Percentiles rank a stretch among this genome's conserved stretches.
These are phyloP conservation scores for Waltergamsia citrina DNA, from an alignment of 2,329 filamentous ascomycete species.

Conservation along the genomic window DNA sequence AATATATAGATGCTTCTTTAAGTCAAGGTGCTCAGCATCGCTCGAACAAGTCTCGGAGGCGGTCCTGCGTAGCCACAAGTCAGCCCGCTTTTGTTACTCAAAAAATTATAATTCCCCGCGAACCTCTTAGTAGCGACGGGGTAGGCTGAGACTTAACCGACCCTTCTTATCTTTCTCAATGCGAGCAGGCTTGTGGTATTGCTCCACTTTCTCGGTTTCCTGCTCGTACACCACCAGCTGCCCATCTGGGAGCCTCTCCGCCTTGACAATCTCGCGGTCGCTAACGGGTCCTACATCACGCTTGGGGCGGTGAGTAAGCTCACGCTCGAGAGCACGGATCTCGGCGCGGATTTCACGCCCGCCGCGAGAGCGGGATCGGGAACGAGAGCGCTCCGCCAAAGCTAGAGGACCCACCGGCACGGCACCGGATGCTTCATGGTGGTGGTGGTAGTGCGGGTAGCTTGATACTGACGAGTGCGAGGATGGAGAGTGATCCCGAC, in stretches of 20 bases:
- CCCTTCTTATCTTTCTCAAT: constrained; percentile 90
- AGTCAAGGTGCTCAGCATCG: constrained; percentile 63
- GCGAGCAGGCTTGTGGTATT: constrained; percentile 48
- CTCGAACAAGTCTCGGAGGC: constrained; percentile 52
- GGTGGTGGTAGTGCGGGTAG: constrained; percentile 19
- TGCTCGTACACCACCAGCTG: constrained; percentile 10
- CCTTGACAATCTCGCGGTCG: constrained; percentile 44
- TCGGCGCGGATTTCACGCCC: constrained; percentile 61
- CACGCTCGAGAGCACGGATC: constrained; percentile 58
- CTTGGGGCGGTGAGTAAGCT: constrained; percentile 24
- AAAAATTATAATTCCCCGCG: constrained; percentile 1
- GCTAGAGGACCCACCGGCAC: constrained; percentile 18
- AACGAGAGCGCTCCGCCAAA: constrained; percentile 31
- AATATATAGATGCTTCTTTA: too few species aligned
- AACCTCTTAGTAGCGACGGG: constrained; percentile 43
- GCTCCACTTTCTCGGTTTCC: constrained; percentile 40
- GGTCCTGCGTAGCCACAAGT: constrained; percentile 40
- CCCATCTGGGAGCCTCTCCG: constrained; percentile 49
- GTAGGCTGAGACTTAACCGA: constrained; percentile 84
- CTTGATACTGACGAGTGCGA: constrained; percentile 26
- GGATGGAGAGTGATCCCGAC: constrained; percentile 37
- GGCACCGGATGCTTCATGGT: constrained; percentile 9
- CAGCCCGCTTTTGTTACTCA: constrained; percentile 16
- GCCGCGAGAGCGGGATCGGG: constrained; percentile 27
- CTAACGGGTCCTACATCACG: constrained; percentile 14